Percentiles rank a stretch among this genome's conserved stretches.
Evolutionary conservation across 805 yeast species (phyloP).

Genomic region (Saccharomycopsis vini): DNA sequence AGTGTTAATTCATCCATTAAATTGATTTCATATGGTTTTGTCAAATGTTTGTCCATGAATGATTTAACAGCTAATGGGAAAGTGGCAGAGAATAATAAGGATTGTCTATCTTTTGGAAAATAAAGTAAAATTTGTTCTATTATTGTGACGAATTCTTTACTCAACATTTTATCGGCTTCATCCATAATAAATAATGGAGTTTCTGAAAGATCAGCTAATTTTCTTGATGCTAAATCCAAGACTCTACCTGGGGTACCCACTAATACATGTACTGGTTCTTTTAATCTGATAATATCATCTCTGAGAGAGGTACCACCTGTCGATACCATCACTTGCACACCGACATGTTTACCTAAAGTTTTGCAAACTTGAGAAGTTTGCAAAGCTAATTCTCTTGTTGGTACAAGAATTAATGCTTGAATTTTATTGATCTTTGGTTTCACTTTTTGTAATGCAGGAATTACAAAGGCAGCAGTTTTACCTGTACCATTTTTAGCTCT

Average conservation of each 20-base stretch:
- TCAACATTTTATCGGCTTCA: slow-evolving; percentile 95
- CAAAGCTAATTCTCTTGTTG: slow-evolving; percentile 95
- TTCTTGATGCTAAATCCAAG: slow-evolving; percentile 83
- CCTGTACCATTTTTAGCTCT: slow-evolving; percentile 99
- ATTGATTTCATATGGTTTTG: slow-evolving; percentile 90
- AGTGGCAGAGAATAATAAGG: slow-evolving; percentile 86
- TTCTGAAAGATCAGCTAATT: slow-evolving; percentile 76
- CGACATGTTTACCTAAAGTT: slow-evolving; percentile 90
- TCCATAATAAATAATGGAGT: slow-evolving; percentile 92
- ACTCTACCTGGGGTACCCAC: slow-evolving; percentile 99
- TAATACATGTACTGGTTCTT: slow-evolving; percentile 86
- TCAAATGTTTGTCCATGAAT: slow-evolving; percentile 84
- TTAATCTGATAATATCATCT: slow-evolving; percentile 89
- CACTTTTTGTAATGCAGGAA: slow-evolving; percentile 83
- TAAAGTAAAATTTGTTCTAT: slow-evolving; percentile 79
- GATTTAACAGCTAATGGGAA: slow-evolving; percentile 91
- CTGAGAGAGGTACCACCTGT: slow-evolving; percentile 94
- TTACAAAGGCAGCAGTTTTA: slow-evolving; percentile 94
- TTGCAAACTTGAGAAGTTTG: slow-evolving; percentile 97
- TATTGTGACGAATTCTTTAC: slow-evolving; percentile 79
- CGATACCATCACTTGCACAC: slow-evolving; percentile 91
- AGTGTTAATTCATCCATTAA: slow-evolving; percentile 95
- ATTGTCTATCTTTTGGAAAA: slow-evolving; percentile 75
- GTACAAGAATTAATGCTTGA: slow-evolving; percentile 89
- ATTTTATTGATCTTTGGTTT: slow-evolving; percentile 78